Conservation (phyloP, 768 basidiomycete genomes). For the Pulveroboletus ravenelii region DNA sequence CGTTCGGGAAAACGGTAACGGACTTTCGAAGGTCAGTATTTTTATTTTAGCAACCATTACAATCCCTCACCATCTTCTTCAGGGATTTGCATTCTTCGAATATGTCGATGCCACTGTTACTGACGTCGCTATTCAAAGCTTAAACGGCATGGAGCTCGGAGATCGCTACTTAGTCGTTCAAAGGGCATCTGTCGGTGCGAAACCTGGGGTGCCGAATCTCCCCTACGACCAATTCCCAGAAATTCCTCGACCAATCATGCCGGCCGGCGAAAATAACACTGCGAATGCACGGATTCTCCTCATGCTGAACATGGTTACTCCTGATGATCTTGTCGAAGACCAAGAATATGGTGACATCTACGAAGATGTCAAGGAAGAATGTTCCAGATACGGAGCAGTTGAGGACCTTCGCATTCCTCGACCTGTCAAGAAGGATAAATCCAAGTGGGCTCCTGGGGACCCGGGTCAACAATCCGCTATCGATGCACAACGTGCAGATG, state of each 20-base stretch:
- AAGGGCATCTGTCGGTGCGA: constrained; percentile 91
- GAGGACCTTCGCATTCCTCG: constrained; percentile 86
- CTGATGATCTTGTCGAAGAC: constrained; percentile 88
- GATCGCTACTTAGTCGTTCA: constrained; percentile 95
- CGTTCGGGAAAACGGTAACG: constrained; percentile 89
- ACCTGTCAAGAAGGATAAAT: constrained; percentile 81
- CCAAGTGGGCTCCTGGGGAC: constrained; percentile 67
- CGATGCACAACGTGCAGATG: constrained; percentile 72
- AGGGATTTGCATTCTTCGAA: constrained; percentile 99
- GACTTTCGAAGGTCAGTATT: constrained; percentile 70
- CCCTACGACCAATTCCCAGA: constrained; percentile 80
- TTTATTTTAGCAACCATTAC: neutral
- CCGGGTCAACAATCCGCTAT: constrained; percentile 53
- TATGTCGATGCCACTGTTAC: constrained; percentile 87
- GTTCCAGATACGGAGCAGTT: constrained; percentile 71
- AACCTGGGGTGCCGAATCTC: constrained; percentile 60
- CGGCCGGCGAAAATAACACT: constrained; percentile 63
- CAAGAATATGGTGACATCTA: constrained; percentile 91
- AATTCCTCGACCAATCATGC: constrained; percentile 85
- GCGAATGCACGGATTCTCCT: constrained; percentile 80
- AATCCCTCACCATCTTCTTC: constrained; percentile 6
- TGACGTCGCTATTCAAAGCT: constrained; percentile 91
- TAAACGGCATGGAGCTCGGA: constrained; percentile 97
- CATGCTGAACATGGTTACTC: constrained; percentile 97
- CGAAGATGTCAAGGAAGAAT: constrained; percentile 93